Base-by-base conservation (phyloP, 1,284 basidiomycete genomes). In the Pyrrhoderma noxium region DNA sequence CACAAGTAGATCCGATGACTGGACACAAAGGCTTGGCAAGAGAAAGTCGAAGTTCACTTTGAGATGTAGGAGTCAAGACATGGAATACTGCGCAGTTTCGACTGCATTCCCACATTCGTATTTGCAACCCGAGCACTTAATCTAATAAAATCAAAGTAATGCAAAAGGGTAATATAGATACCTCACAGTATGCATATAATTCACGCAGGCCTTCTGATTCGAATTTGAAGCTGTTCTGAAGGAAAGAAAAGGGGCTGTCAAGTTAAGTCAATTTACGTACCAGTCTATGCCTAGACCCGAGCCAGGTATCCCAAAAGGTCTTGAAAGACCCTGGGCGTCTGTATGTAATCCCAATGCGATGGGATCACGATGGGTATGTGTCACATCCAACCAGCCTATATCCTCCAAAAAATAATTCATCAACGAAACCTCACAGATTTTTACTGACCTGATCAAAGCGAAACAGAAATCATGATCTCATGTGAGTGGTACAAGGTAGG, bases 41-140 rank as follows among this genome's bases (percentile, higher is more conserved):
- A 0, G 81, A 79, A 1, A 89, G 82, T 61, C 86, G 82, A 45
- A 75, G 58, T 40, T 77, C 75, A 19, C 73, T 66, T 0, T 74
- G 67, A 27, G 70, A 59, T 4, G 70, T 60, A n/a, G 68, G 60
- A 13, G 65, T 64, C 43, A 63, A 65, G 16, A 73, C 84, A 93
- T 0, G 87, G 82, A 52, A 96, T 92, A 11, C 75, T 76, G 14
- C 88, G 83, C 31, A 79, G 67, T 64, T 91, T 91, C 62, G 96
- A 80, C 65, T 95, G 93, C 51, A 81, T 75, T 64, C 96, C 91
- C 49, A 97, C 82, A 59, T 85, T 89, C 56, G 82, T 85, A 63
- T 91, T 90, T 14, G 90, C 85, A n/a, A 94, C 88, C 7, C 93
- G 84, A 8, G 92, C 93, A 60, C 90, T 93, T 59, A 19, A 31